phyloP scores from a whole-genome alignment of 805 yeast species.

The Candida peoriensis region DNA sequence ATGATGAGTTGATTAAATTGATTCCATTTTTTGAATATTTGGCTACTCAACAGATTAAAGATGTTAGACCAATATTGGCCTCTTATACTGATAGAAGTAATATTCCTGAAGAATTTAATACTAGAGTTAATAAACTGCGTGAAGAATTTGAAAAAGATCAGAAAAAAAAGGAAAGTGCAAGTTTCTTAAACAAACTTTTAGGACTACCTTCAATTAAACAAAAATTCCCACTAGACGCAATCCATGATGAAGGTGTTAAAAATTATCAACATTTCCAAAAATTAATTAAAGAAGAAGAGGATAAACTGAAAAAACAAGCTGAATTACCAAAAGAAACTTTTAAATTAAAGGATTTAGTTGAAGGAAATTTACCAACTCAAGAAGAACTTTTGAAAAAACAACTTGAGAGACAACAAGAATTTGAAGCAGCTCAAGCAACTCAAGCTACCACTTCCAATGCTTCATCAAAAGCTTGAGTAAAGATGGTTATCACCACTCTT shows the following conservation, averaged over 20 bases:
- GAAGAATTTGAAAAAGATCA: slow-evolving; percentile 60
- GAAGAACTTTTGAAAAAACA: slow-evolving; percentile 51
- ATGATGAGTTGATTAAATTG: slow-evolving; percentile 71
- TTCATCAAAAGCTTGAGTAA: not conserved
- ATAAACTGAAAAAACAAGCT: slow-evolving; percentile 54
- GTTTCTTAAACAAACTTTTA: slow-evolving; percentile 54
- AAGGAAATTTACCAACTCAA: slow-evolving; percentile 76
- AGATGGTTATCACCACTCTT: too few species aligned
- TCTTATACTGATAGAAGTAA: slow-evolving; percentile 63
- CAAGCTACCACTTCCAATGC: slow-evolving; percentile 1
- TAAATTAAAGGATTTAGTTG: slow-evolving; percentile 78
- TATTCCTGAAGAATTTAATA: slow-evolving; percentile 73
- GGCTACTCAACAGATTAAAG: slow-evolving; percentile 80
- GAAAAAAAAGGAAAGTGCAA: slow-evolving; percentile 34
- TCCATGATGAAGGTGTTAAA: slow-evolving; percentile 89
- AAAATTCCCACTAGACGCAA: slow-evolving; percentile 70
- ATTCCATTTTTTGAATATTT: slow-evolving; percentile 93
- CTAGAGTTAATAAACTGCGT: slow-evolving; percentile 74
- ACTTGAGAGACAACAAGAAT: slow-evolving; percentile 37
- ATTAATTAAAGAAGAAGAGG: slow-evolving; percentile 80
- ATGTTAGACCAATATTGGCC: slow-evolving; percentile 82
- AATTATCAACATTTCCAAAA: slow-evolving; percentile 80
- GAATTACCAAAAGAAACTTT: slow-evolving; percentile 77
- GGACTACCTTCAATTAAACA: slow-evolving; percentile 52
- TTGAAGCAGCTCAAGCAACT: slow-evolving; percentile 15